Evolutionary conservation across 2,329 filamentous ascomycete species (phyloP), one percentile per base, ranked within the genome.

Genomic region (Claviceps paspali): DNA sequence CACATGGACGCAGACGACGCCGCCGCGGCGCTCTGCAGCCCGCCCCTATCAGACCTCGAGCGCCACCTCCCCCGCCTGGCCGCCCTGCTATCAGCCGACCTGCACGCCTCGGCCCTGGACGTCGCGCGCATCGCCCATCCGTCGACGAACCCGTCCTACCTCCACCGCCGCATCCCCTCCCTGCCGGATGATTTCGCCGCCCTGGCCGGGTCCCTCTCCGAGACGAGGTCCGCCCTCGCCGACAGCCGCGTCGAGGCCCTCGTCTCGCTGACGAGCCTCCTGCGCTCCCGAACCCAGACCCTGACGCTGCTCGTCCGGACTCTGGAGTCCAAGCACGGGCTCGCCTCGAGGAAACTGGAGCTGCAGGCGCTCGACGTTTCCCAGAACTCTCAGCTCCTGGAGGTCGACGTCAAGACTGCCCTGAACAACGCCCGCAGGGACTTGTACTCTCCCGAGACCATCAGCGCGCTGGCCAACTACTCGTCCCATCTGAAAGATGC

Each of bases 91-190:
- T 72, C 70, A 3, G 48, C 57, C 0, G 56, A 59, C n/a, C 60
- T 79, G 0, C 65, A 67, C 38, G 49, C 58, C 1, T 61, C 64
- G 11, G 70, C 71, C 19, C 55, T 63, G 11, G 47, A 57, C 12
- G 58, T 75, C 18, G 61, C 67, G 1, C 64, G 69, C 28, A 56
- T 70, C 24, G 51, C 61, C 3, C 60, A 64, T 43, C 67, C 68
- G 0, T 55, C 56, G 12, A 70, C 65, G 1, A 71, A 71, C 50
- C 59, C 68, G 0, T 70, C 69, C 15, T 72, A 63, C 48, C 56
- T 76, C n/a, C 73, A 77, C 55, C 70, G 73, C 15, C 53, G 61
- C 18, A 66, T 78, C 35, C 59, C 70, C 1, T 55, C 60, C 14
- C 57, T 79, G 2, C 56, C 66, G 0, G 43, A 53, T 1, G 53